These are phyloP conservation scores for Botrytis galanthina DNA, from an alignment of 2,329 filamentous ascomycete genomes.

Conservation along the genomic window DNA sequence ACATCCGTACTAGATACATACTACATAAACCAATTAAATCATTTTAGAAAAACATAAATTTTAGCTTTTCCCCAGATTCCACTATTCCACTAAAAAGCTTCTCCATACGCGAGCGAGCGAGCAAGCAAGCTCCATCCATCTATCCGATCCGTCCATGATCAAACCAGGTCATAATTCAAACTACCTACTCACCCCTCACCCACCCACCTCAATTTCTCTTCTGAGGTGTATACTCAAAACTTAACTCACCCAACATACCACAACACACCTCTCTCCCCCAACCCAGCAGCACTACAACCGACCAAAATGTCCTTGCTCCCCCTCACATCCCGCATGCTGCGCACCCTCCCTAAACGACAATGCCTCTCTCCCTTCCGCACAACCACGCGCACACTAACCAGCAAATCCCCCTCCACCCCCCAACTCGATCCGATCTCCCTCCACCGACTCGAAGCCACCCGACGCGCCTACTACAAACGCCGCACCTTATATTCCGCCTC, in stretches of 20 bases:
- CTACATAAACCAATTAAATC: background rate
- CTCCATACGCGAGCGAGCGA: background rate
- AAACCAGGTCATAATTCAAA: background rate
- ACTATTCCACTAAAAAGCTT: constrained; percentile 14
- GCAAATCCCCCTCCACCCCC: constrained; percentile 17
- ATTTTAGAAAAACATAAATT: background rate
- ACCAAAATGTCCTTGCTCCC: constrained; percentile 24
- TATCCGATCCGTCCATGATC: background rate
- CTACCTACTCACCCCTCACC: constrained; percentile 7
- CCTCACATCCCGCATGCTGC: constrained; percentile 34
- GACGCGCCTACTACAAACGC: constrained; percentile 35
- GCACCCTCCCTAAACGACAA: constrained; percentile 28
- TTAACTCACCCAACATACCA: background rate
- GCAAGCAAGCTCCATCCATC: background rate
- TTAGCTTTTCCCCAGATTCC: constrained; percentile 16
- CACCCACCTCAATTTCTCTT: background rate
- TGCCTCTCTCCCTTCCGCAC: background rate
- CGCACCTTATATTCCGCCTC: constrained; percentile 34
- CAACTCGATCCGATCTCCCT: constrained; percentile 31
- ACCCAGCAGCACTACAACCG: background rate
- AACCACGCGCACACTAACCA: constrained; percentile 16
- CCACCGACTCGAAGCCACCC: constrained; percentile 33
- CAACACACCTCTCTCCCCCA: background rate
- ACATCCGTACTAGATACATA: background rate
- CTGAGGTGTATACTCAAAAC: background rate